Percentiles rank a stretch among this genome's conserved stretches.
Conservation (phyloP, 805 yeast species). For the Yarrowia phangngaensis region DNA sequence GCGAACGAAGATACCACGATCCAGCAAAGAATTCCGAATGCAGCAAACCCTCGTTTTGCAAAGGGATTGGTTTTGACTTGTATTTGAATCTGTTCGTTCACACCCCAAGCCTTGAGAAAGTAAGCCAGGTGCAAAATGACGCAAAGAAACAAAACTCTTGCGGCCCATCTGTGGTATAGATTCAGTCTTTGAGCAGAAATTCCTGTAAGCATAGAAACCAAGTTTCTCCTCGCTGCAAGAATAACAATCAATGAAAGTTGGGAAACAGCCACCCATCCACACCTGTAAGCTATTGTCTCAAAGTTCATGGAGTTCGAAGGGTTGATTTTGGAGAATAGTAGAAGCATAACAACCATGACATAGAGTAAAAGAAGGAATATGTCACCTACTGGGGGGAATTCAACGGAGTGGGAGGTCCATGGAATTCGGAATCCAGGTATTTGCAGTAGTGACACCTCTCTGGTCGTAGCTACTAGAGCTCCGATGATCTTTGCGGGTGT, state of each 20-base stretch:
- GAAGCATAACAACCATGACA: constrained; percentile 30
- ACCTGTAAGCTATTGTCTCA: constrained; percentile 33
- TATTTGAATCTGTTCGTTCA: constrained; percentile 27
- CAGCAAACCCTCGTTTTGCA: constrained; percentile 31
- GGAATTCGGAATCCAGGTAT: constrained; percentile 19
- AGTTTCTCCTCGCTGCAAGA: constrained; percentile 31
- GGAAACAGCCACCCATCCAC: constrained; percentile 34
- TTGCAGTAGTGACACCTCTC: constrained; percentile 8
- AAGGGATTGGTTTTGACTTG: constrained; percentile 30
- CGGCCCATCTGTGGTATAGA: constrained; percentile 35
- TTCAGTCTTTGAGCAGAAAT: constrained; percentile 31
- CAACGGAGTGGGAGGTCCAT: constrained; percentile 13
- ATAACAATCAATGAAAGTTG: constrained; percentile 35
- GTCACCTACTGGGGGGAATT: constrained; percentile 15
- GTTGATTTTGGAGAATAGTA: constrained; percentile 30
- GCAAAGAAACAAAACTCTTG: constrained; percentile 33
- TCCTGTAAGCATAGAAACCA: constrained; percentile 31
- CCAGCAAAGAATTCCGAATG: constrained; percentile 33
- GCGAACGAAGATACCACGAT: constrained; percentile 29
- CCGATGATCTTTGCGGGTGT: constrained; percentile 7
- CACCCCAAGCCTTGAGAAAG: constrained; percentile 30
- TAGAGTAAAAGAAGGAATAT: constrained; percentile 27
- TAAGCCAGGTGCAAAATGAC: constrained; percentile 34
- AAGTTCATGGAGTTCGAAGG: constrained; percentile 26
- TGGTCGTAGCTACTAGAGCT: constrained; percentile 8